Base-by-base conservation (phyloP, 2,329 filamentous ascomycete species). In the Xylaria sp. region DNA sequence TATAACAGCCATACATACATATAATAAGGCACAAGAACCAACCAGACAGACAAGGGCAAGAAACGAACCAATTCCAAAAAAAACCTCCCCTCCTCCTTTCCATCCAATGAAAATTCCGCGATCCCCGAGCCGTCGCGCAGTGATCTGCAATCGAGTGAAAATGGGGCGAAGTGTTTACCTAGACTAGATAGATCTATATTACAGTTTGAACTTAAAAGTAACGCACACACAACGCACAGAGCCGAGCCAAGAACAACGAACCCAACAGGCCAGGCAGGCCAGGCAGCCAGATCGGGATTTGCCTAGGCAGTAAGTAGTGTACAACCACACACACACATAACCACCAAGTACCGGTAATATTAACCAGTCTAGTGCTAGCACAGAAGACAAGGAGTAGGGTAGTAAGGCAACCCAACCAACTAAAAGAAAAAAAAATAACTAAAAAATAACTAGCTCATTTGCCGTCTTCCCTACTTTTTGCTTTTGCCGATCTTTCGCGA, bases 41-140 rank as follows among this genome's bases (percentile, higher is more conserved):
- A 38, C 33, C 33, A 39, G 13, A 38, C 31, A 38, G 47, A 50
- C 27, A 22, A 38, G n/a, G 11, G 25, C 15, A 5, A 17, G 20
- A 15, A 27, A 25, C 33, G 13, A 39, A 17, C 33, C 33, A 11
- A 17, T 11, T 25, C 42, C 38, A 13, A 39, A 39, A 22, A 38
- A 17, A 10, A 7, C 4, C 15, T 31, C 15, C 36, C n/a, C 31
- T 17, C 2, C 51, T 15, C 53, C 15, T 25, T 13, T 5, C 2
- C 39, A 15, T 22, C 64, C 64, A 66, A 66, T 66, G 2, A 63
- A 22, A 59, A 36, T 22, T 49, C n/a, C n/a, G 49, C 64, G 64
- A 66, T 66, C 54, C 38, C 22, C 13, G 31, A 44, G 33, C 25
- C 39, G 49, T 36, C 42, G 42, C 25, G 47, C 9, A 20, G 42